phyloP scores from a whole-genome alignment of 208 protist species.

The Leishmania mexicana region DNA sequence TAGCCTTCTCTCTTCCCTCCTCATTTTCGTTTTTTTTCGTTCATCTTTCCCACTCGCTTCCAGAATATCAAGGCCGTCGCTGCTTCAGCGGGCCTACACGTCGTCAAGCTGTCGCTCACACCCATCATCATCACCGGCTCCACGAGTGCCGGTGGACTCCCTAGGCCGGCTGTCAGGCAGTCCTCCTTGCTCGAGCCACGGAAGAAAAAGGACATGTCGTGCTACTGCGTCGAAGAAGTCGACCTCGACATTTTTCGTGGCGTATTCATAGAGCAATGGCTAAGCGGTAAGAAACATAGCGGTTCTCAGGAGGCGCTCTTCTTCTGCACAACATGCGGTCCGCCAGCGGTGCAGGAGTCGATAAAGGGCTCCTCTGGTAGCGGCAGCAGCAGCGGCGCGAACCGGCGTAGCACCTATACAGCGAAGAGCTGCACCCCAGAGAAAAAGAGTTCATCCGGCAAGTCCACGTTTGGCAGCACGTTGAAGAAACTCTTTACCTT shows the following conservation, averaged over 20 bases:
- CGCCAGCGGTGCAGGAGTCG: conserved; percentile 33
- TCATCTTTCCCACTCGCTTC: no score
- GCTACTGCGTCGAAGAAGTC: conserved; percentile 44
- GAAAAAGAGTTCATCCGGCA: conserved; percentile 21
- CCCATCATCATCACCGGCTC: conserved; percentile 30
- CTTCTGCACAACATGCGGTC: conserved; percentile 50
- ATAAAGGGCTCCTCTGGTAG: conserved; percentile 13
- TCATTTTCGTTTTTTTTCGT: neutral
- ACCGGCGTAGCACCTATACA: neutral
- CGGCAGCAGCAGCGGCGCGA: neutral
- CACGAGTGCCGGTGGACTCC: conserved; percentile 12
- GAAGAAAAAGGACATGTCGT: conserved; percentile 35
- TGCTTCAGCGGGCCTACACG: conserved; percentile 9
- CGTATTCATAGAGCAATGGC: conserved; percentile 49
- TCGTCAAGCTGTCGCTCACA: conserved; percentile 29
- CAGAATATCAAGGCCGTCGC: neutral
- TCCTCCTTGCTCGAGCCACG: conserved; percentile 41
- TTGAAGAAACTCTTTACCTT: conserved; percentile 32
- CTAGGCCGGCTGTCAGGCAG: conserved; percentile 8
- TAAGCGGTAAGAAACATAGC: conserved; percentile 31
- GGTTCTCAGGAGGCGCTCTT: conserved; percentile 42
- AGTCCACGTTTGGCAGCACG: conserved; percentile 21
- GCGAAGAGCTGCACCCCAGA: conserved; percentile 6
- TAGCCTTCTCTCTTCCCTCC: neutral
- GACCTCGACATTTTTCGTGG: conserved; percentile 51